Conservation (phyloP, 2,329 filamentous ascomycete species). For the Epichloe baconii region DNA sequence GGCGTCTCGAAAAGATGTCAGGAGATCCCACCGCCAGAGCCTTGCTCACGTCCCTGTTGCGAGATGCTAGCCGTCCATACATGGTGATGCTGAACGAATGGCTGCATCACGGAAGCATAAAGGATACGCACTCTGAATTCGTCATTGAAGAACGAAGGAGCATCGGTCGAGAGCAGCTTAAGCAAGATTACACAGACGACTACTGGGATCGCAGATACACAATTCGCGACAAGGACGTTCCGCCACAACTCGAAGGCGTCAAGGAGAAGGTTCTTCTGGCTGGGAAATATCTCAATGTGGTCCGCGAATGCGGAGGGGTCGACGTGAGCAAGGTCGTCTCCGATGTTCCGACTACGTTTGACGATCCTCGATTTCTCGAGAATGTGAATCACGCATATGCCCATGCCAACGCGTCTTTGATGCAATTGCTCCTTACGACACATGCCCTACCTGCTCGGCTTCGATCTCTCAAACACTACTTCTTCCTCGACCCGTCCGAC, state of each 20-base stretch:
- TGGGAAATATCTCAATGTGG: conserved; percentile 95
- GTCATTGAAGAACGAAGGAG: conserved; percentile 92
- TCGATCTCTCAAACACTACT: conserved; percentile 92
- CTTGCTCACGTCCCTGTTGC: conserved; percentile 66
- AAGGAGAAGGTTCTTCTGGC: conserved; percentile 91
- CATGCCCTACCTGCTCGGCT: conserved; percentile 81
- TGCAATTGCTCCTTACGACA: conserved; percentile 82
- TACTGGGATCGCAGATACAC: conserved; percentile 99
- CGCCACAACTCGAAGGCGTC: conserved; percentile 78
- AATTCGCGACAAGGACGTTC: conserved; percentile 79
- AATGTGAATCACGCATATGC: conserved; percentile 95
- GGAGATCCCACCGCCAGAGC: conserved; percentile 81
- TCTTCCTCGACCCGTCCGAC: conserved; percentile 94
- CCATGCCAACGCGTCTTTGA: conserved; percentile 84
- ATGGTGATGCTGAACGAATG: conserved; percentile 99
- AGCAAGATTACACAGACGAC: conserved; percentile 96
- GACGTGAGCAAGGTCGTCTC: conserved; percentile 80
- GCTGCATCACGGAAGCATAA: conserved; percentile 91
- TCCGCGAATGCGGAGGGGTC: conserved; percentile 90
- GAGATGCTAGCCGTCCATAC: conserved; percentile 85
- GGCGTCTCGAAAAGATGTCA: conserved; percentile 75
- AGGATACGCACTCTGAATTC: conserved; percentile 88
- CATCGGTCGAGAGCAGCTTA: conserved; percentile 77
- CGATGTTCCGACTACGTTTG: conserved; percentile 84
- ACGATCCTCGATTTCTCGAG: conserved; percentile 82